These are phyloP conservation scores for Botrytis porri DNA, from an alignment of 2,329 filamentous ascomycete species.

Conservation along the genomic window DNA sequence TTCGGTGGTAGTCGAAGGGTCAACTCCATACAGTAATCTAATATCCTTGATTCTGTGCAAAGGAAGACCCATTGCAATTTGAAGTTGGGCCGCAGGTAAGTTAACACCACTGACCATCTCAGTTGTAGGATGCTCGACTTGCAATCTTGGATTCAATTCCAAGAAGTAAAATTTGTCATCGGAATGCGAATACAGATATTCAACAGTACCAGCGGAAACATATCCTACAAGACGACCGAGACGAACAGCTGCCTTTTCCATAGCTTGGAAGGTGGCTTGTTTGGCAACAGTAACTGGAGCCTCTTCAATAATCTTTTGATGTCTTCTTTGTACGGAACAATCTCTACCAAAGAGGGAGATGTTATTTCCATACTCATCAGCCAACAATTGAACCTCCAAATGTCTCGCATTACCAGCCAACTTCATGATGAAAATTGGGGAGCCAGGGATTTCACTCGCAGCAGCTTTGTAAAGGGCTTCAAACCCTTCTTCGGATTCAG, in stretches of 20 bases:
- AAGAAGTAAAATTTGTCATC: constrained; percentile 99
- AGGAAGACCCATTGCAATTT: constrained; percentile 98
- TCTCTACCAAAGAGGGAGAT: constrained; percentile 98
- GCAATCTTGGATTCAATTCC: constrained; percentile 96
- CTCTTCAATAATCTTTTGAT: constrained; percentile 99
- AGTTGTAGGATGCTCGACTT: constrained; percentile 98
- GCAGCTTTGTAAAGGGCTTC: constrained; percentile 88
- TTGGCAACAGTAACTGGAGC: constrained; percentile 96
- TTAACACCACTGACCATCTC: constrained; percentile 99
- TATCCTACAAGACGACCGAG: constrained; percentile 93
- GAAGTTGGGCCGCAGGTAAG: constrained; percentile 92
- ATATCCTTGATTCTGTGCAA: constrained; percentile 96
- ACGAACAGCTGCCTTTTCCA: constrained; percentile 95
- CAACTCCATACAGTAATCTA: constrained; percentile 89
- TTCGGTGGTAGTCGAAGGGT: constrained; percentile 78
- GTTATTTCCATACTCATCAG: constrained; percentile 99
- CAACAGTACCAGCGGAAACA: constrained; percentile 96
- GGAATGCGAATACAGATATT: constrained; percentile 96
- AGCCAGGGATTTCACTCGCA: constrained; percentile 95
- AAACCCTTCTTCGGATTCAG: constrained; percentile 80
- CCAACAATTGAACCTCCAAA: constrained; percentile 94
- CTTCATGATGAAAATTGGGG: constrained; percentile 99
- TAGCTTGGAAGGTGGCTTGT: constrained; percentile 81
- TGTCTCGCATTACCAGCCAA: constrained; percentile 93
- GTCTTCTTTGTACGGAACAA: constrained; percentile 95